Conservation (phyloP, 345 rosid species). For the Passiflora organensis region DNA sequence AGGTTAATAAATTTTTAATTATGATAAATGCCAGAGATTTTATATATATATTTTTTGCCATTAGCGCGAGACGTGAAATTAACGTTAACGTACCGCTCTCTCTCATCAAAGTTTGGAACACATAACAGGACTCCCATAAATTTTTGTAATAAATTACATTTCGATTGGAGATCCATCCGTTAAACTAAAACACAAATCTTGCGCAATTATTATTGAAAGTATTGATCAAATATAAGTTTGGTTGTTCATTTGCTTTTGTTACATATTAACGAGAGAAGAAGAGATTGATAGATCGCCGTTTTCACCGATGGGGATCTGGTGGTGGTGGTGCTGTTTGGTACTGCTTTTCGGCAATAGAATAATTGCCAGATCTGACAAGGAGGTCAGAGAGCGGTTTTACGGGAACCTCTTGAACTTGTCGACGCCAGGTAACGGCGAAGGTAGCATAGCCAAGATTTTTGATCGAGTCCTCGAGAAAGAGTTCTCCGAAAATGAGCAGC, state of each 20-base stretch:
- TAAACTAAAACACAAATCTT: no score
- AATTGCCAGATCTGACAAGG: slow-evolving; percentile 78
- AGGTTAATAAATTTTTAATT: no score
- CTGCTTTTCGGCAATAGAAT: slow-evolving; percentile 22
- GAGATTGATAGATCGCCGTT: background rate
- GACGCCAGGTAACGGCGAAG: slow-evolving; percentile 54
- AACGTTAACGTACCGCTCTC: background rate
- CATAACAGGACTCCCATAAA: no score
- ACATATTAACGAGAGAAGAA: background rate
- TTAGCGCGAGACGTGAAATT: background rate
- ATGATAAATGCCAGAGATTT: no score
- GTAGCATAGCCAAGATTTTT: slow-evolving; percentile 89
- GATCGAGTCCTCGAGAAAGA: slow-evolving; percentile 92
- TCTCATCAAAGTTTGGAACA: no score
- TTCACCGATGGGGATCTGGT: background rate
- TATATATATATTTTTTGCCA: no score
- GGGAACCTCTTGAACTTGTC: slow-evolving; percentile 75
- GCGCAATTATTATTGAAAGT: no score
- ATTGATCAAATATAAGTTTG: no score
- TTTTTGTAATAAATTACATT: no score
- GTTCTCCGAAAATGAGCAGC: slow-evolving; percentile 82
- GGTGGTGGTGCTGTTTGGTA: slow-evolving; percentile 28
- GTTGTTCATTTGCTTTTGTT: no score
- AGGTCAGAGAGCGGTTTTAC: slow-evolving; percentile 81
- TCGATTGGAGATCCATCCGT: no score